Evolutionary conservation across 352 stramenopile genomes (phyloP).

Genomic region (Blastocystis sp.): DNA sequence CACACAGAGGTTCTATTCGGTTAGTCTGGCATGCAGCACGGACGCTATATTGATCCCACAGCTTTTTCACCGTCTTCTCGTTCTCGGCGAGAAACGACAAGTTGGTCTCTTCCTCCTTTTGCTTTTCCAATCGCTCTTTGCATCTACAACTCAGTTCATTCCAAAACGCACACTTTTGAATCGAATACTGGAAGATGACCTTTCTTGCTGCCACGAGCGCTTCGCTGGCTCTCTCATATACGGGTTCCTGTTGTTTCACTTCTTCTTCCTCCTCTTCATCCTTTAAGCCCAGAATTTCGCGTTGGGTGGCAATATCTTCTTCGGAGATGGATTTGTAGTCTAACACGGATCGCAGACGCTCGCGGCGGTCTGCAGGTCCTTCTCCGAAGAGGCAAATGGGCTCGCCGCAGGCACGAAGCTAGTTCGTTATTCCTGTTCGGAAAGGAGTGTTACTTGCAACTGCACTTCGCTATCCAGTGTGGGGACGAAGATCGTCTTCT

Average conservation of each 20-base stretch:
- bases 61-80: constrained; percentile 79
- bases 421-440: background rate
- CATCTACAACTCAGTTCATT: constrained; percentile 74
- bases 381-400: constrained; percentile 86
- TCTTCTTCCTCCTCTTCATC: constrained; percentile 39
- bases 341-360: constrained; percentile 83
- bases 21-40: background rate
- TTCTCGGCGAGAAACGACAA: constrained; percentile 77
- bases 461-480: constrained; percentile 19
- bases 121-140: constrained; percentile 79
- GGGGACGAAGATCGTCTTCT: constrained; percentile 21
- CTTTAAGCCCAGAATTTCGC: constrained; percentile 76
- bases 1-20: constrained; percentile 47
- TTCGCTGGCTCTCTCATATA: constrained; percentile 45
- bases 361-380: constrained; percentile 82
- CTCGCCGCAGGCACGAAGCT: constrained; percentile 76
- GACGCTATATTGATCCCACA: constrained; percentile 77
- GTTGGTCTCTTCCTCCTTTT: constrained; percentile 78
- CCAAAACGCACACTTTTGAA: constrained; percentile 29
- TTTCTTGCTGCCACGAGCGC: constrained; percentile 80
- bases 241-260: background rate
- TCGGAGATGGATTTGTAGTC: constrained; percentile 80
- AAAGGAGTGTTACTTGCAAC: background rate
- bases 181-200: constrained; percentile 80
- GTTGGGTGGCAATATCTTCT: constrained; percentile 80